Percentiles rank a stretch among this genome's conserved stretches.
phyloP scores from a whole-genome alignment of 1,139 yeast genomes.

The Scheffersomyces insectosa region DNA sequence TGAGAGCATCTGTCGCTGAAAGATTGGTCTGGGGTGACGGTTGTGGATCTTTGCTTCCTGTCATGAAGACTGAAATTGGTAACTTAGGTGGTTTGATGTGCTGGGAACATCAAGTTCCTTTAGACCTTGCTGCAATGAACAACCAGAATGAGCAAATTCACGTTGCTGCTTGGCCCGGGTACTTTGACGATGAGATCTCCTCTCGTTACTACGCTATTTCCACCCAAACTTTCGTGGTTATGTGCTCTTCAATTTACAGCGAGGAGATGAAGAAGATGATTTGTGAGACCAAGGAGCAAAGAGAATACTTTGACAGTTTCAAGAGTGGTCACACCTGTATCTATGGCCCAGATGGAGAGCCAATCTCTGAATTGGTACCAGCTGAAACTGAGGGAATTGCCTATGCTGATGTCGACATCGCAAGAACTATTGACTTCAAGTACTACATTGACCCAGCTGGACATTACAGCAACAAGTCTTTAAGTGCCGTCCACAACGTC shows the following conservation, averaged over 20 bases:
- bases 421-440: slow-evolving; percentile 2
- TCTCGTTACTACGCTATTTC: slow-evolving; percentile 1
- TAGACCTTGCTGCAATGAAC: slow-evolving; percentile 1
- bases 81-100: slow-evolving; percentile 1
- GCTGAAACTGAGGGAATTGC: slow-evolving; percentile 2
- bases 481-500: background rate
- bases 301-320: background rate
- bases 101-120: slow-evolving; percentile 1
- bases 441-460: slow-evolving; percentile 8
- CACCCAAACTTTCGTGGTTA: slow-evolving; percentile 2
- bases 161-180: slow-evolving; percentile 9
- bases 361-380: background rate
- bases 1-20: slow-evolving; percentile 1
- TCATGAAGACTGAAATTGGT: slow-evolving; percentile 1
- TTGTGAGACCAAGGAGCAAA: slow-evolving; percentile 1
- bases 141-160: slow-evolving; percentile 9
- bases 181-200: background rate
- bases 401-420: slow-evolving; percentile 4
- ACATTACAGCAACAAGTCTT: slow-evolving; percentile 4
- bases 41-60: background rate
- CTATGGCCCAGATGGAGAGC: slow-evolving; percentile 3
- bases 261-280: slow-evolving; percentile 3
- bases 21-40: slow-evolving; percentile 1
- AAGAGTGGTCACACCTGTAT: background rate
- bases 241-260: slow-evolving; percentile 2